These are phyloP conservation scores for Glaciozyma antarctica DNA, from an alignment of 768 basidiomycete species.

Conservation along the genomic window DNA sequence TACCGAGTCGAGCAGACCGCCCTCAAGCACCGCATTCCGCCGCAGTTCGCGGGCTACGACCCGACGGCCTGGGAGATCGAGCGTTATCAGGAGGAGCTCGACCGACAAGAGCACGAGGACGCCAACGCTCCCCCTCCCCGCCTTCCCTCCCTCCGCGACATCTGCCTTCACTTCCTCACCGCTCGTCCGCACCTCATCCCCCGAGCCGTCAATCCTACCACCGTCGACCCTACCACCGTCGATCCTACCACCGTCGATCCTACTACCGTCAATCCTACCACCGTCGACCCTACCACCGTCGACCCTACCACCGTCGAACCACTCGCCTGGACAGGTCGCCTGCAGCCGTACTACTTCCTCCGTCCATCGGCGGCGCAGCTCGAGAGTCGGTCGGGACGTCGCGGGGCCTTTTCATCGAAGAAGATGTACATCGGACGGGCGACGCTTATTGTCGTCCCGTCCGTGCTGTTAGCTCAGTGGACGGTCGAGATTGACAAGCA, in stretches of 20 bases:
- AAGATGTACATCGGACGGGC: conserved; percentile 36
- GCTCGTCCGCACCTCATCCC: conserved; percentile 3
- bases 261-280: neutral
- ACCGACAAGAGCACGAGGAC: neutral
- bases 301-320: neutral
- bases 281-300: conserved; percentile 3
- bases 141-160: conserved; percentile 11
- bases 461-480: conserved; percentile 38
- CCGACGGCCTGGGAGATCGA: neutral
- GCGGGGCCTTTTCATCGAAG: neutral
- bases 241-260: neutral
- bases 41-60: neutral
- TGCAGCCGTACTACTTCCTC: conserved; percentile 21
- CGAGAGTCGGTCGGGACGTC: conserved; percentile 29
- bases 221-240: neutral
- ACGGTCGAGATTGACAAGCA: conserved; percentile 36
- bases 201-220: neutral
- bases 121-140: neutral
- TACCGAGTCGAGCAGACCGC: neutral
- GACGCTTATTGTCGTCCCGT: conserved; percentile 39
- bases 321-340: neutral
- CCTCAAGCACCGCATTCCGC: neutral
- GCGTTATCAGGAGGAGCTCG: neutral
- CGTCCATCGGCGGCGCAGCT: neutral
- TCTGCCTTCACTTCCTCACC: conserved; percentile 3